Evolutionary conservation across 768 basidiomycete genomes (phyloP).

Genomic region (Mycena epipterygia): DNA sequence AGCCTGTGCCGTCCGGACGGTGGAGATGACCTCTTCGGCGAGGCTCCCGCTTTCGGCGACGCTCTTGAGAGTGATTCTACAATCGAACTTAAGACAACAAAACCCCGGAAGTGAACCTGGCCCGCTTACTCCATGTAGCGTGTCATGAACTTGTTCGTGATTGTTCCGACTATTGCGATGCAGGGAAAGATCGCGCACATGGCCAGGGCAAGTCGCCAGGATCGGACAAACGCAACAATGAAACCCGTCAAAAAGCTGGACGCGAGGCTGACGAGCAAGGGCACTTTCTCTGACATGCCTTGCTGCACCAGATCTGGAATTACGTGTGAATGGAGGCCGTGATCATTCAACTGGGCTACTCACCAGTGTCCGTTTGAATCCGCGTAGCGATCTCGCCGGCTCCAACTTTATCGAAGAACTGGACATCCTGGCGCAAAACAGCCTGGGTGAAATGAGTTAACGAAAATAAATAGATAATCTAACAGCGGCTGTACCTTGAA

Average conservation of each 20-base stretch:
- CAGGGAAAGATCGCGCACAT: conserved; percentile 87
- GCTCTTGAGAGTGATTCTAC: conserved; percentile 75
- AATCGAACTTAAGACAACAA: background rate
- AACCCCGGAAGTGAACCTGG: background rate
- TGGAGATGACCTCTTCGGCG: conserved; percentile 94
- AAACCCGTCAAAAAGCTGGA: conserved; percentile 86
- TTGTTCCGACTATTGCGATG: conserved; percentile 77
- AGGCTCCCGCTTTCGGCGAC: conserved; percentile 85
- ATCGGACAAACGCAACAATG: conserved; percentile 74
- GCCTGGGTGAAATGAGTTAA: conserved; percentile 63
- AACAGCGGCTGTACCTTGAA: conserved; percentile 51
- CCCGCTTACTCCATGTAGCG: conserved; percentile 72
- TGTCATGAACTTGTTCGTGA: conserved; percentile 80
- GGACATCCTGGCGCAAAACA: conserved; percentile 87
- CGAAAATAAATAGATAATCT: background rate
- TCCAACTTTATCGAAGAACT: conserved; percentile 93
- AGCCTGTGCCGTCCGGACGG: conserved; percentile 90
- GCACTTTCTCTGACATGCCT: conserved; percentile 93
- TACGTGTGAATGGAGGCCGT: background rate
- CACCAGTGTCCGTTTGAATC: conserved; percentile 90
- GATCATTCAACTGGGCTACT: conserved; percentile 39
- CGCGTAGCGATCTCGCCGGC: conserved; percentile 95
- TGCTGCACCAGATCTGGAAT: conserved; percentile 85
- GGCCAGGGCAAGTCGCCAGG: conserved; percentile 89
- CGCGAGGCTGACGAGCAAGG: conserved; percentile 73